phyloP scores from a whole-genome alignment of 495 filamentous ascomycete species.

The Podospora sp. region DNA sequence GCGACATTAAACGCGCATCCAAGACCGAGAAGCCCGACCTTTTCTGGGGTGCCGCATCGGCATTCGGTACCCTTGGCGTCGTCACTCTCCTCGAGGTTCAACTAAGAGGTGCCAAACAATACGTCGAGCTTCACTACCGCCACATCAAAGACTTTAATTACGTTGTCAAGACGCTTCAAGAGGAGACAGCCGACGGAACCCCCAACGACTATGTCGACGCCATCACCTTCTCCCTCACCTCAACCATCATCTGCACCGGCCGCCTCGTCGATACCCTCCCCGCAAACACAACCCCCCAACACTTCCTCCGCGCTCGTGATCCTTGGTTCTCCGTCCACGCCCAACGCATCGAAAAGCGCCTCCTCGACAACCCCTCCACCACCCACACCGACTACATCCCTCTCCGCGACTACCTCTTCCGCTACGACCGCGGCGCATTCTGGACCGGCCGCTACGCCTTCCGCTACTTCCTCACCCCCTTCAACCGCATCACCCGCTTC shows the following conservation, averaged over 20 bases:
- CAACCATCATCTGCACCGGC: constrained; percentile 56
- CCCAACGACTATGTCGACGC: constrained; percentile 52
- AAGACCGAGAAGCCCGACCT: constrained; percentile 50
- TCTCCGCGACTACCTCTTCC: constrained; percentile 60
- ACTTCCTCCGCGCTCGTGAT: constrained; percentile 47
- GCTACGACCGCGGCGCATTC: constrained; percentile 64
- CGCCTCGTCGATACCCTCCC: constrained; percentile 44
- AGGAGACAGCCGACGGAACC: constrained; percentile 23
- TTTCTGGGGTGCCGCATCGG: constrained; percentile 59
- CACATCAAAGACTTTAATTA: constrained; percentile 14
- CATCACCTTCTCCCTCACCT: constrained; percentile 51
- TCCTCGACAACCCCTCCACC: background rate
- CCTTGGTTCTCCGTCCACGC: constrained; percentile 59
- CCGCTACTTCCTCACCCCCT: constrained; percentile 55
- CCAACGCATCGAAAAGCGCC: constrained; percentile 20
- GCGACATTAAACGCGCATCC: constrained; percentile 47
- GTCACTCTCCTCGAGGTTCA: constrained; percentile 60
- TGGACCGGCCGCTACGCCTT: constrained; percentile 58
- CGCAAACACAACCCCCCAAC: constrained; percentile 31
- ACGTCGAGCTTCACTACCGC: constrained; percentile 57
- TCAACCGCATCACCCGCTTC: constrained; percentile 53
- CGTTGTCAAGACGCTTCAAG: constrained; percentile 14
- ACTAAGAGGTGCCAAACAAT: constrained; percentile 52
- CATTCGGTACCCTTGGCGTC: constrained; percentile 61
- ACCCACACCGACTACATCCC: constrained; percentile 40